phyloP scores from a whole-genome alignment of 148 eudicot genomes.

The Rhododendron ovatum region DNA sequence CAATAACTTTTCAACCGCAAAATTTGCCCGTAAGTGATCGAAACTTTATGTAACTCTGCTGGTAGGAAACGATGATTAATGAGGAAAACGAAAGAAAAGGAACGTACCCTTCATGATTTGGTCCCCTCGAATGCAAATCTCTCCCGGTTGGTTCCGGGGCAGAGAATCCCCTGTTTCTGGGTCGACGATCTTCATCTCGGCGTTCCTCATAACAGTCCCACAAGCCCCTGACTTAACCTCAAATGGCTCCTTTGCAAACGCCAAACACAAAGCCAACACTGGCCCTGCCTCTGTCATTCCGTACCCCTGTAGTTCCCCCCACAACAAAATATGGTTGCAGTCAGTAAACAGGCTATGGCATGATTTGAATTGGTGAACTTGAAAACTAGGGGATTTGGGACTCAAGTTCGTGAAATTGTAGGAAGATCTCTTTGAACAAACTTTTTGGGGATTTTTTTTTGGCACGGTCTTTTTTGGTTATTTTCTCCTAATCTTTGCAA shows the following conservation, averaged over 20 bases:
- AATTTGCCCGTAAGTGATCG: neutral
- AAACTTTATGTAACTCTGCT: neutral
- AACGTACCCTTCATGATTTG: constrained; percentile 93
- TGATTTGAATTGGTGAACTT: neutral
- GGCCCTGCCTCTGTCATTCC: constrained; percentile 99
- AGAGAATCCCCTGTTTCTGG: constrained; percentile 58
- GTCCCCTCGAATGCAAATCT: constrained; percentile 85
- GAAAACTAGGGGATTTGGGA: neutral
- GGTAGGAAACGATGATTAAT: neutral
- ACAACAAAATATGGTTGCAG: neutral
- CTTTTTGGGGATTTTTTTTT: neutral
- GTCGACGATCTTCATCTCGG: constrained; percentile 83
- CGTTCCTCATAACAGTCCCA: constrained; percentile 83
- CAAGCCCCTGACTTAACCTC: constrained; percentile 85
- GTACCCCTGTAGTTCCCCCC: constrained; percentile 50
- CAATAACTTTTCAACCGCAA: neutral
- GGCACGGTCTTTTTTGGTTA: no score
- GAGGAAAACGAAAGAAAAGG: neutral
- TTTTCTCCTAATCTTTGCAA: no score
- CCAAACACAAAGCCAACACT: constrained; percentile 76
- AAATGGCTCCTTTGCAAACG: constrained; percentile 74
- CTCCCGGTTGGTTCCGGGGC: constrained; percentile 66
- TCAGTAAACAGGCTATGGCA: neutral
- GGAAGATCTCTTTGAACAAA: neutral
- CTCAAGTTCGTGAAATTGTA: neutral